A percentile compares a stretch with the other conserved stretches of the same genome.
Evolutionary conservation across 2,329 filamentous ascomycete genomes (phyloP).

Genomic region (Claviceps sp.): DNA sequence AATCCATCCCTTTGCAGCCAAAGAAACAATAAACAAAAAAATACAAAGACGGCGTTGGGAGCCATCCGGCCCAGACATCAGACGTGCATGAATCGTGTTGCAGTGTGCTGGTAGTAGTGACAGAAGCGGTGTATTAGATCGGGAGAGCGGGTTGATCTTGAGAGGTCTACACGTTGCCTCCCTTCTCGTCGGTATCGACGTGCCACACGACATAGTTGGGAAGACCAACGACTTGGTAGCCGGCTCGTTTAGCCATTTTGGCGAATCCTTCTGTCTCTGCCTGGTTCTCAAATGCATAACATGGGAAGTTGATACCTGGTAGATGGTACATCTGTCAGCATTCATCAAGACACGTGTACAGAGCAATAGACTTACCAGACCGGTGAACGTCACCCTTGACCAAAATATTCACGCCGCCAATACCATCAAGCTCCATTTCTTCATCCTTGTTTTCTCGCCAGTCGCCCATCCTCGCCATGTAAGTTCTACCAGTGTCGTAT

Average conservation of each 20-base stretch:
- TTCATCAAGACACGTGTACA: not conserved
- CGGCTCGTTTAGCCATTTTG: constrained; percentile 94
- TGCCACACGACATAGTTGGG: constrained; percentile 99
- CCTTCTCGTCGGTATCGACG: constrained; percentile 91
- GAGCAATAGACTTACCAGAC: constrained; percentile 48
- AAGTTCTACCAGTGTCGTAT: constrained; percentile 76
- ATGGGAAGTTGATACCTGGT: constrained; percentile 89
- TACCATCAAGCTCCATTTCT: constrained; percentile 84
- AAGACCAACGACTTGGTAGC: constrained; percentile 81
- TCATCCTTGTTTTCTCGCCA: constrained; percentile 86
- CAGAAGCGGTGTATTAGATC: not conserved
- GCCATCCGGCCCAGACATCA: constrained; percentile 12
- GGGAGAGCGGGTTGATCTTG: not conserved
- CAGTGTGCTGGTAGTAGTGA: not conserved
- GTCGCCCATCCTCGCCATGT: constrained; percentile 86
- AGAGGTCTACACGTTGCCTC: constrained; percentile 50
- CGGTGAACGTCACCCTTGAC: constrained; percentile 97
- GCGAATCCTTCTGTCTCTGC: constrained; percentile 98
- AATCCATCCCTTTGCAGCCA: constrained; percentile 8
- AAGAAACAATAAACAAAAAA: constrained; percentile 7
- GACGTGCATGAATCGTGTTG: constrained; percentile 9
- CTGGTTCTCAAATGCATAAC: constrained; percentile 95
- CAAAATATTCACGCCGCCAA: constrained; percentile 92
- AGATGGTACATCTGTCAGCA: constrained; percentile 13
- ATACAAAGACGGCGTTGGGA: constrained; percentile 8